These are phyloP conservation scores for Canavalia ensiformis DNA, from an alignment of 306 rosid species.

Conservation along the genomic window DNA sequence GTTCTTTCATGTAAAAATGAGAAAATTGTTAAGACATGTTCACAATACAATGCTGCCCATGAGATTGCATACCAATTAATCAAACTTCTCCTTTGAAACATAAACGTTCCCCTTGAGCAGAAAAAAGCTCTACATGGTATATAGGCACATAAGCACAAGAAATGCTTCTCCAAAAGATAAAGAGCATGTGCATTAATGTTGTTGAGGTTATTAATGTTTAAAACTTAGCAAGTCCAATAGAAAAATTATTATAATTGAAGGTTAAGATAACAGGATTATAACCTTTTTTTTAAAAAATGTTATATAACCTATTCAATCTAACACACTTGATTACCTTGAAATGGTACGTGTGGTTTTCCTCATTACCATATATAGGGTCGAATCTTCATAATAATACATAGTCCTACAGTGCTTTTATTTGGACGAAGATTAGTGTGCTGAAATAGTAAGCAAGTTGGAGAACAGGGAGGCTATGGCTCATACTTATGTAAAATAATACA, in stretches of 20 bases:
- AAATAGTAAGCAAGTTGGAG: neutral
- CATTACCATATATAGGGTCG: neutral
- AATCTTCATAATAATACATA: neutral
- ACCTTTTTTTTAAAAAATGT: neutral
- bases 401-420: neutral
- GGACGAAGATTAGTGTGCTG: neutral
- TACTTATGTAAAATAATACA: neutral
- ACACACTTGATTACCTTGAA: neutral
- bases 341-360: neutral
- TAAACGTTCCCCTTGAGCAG: neutral
- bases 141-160: neutral
- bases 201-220: neutral
- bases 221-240: neutral
- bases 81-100: neutral
- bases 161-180: neutral
- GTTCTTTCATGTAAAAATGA: neutral
- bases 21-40: neutral
- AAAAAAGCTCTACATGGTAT: neutral
- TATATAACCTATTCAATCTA: neutral
- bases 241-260: neutral
- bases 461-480: neutral
- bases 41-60: neutral
- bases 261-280: neutral
- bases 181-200: neutral
- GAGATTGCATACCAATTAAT: neutral